Evolutionary conservation across 345 rosid species (phyloP).

Genomic region (Eucalyptus erythrocorys): DNA sequence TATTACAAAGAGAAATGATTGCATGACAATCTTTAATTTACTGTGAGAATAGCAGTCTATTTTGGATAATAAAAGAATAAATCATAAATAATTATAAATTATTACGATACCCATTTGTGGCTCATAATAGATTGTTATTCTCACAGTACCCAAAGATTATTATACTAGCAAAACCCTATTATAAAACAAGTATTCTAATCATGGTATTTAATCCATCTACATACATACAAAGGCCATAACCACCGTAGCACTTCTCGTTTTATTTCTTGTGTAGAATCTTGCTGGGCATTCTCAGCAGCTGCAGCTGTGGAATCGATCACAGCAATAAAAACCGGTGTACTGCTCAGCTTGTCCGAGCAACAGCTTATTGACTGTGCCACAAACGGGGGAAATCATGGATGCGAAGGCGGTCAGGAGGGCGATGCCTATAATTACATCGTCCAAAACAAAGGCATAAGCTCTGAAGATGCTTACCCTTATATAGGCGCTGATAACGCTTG

Average conservation of each 20-base stretch:
- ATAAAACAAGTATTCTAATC: not conserved
- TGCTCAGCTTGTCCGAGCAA: conserved; percentile 38
- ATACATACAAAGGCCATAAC: not conserved
- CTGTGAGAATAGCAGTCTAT: no score
- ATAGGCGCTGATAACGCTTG: conserved; percentile 6
- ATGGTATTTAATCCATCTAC: not conserved
- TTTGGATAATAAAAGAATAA: no score
- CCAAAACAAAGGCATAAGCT: conserved; percentile 11
- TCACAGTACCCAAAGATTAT: no score
- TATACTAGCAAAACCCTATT: no score
- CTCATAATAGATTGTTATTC: no score
- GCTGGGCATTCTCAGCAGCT: not conserved
- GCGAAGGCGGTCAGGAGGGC: conserved; percentile 19
- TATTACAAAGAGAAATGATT: not conserved
- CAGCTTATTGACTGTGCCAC: conserved; percentile 42
- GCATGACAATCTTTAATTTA: no score
- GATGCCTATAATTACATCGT: conserved; percentile 18
- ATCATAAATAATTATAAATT: no score
- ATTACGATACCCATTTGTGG: no score
- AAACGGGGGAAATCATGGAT: conserved; percentile 23
- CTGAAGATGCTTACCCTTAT: conserved; percentile 19
- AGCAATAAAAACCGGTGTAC: conserved; percentile 17
- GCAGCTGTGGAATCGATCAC: conserved; percentile 2
- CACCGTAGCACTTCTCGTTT: not conserved
- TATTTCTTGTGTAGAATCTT: not conserved